A percentile compares a stretch with the other conserved stretches of the same genome.
phyloP scores from a whole-genome alignment of 352 stramenopile species.

The Phytopythium litorale region DNA sequence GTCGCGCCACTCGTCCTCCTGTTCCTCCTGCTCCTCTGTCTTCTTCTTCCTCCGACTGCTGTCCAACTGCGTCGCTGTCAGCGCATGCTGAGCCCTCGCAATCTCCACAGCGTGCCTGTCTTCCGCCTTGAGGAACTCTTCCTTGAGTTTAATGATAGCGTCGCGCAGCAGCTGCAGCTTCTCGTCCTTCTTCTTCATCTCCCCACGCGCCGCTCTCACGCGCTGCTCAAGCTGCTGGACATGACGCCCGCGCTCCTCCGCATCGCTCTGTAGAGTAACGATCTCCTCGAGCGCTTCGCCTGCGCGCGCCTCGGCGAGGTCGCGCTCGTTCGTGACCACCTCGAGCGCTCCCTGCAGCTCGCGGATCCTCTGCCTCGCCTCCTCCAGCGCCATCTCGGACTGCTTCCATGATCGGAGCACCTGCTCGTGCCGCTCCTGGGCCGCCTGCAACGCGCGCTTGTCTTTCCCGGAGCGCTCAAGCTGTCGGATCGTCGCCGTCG shows the following conservation, averaged over 20 bases:
- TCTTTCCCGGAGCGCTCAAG: slow-evolving; percentile 56
- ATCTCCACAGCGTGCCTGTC: slow-evolving; percentile 74
- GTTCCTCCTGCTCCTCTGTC: slow-evolving; percentile 29
- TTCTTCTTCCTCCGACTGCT: slow-evolving; percentile 31
- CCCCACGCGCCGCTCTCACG: slow-evolving; percentile 28
- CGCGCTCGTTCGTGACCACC: slow-evolving; percentile 50
- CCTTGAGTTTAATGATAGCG: slow-evolving; percentile 84
- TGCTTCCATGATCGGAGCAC: slow-evolving; percentile 73
- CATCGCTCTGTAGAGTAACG: slow-evolving; percentile 45
- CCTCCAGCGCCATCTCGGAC: slow-evolving; percentile 51
- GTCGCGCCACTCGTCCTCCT: slow-evolving; percentile 38
- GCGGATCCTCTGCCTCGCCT: slow-evolving; percentile 38
- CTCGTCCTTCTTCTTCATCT: slow-evolving; percentile 48
- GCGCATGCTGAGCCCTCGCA: slow-evolving; percentile 46
- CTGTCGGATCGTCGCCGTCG: slow-evolving; percentile 57
- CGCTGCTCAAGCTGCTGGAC: slow-evolving; percentile 50
- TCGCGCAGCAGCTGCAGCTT: slow-evolving; percentile 69
- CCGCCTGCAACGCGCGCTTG: slow-evolving; percentile 55
- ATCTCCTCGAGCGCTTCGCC: slow-evolving; percentile 85
- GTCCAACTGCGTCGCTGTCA: slow-evolving; percentile 21
- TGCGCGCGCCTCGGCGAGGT: slow-evolving; percentile 73
- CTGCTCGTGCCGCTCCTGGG: slow-evolving; percentile 59
- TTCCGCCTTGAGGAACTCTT: slow-evolving; percentile 86
- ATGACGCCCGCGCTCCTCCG: slow-evolving; percentile 26
- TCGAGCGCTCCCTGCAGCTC: slow-evolving; percentile 59